Evolutionary conservation across 2,329 filamentous ascomycete genomes (phyloP).

Genomic region (Colletotrichum sp.): DNA sequence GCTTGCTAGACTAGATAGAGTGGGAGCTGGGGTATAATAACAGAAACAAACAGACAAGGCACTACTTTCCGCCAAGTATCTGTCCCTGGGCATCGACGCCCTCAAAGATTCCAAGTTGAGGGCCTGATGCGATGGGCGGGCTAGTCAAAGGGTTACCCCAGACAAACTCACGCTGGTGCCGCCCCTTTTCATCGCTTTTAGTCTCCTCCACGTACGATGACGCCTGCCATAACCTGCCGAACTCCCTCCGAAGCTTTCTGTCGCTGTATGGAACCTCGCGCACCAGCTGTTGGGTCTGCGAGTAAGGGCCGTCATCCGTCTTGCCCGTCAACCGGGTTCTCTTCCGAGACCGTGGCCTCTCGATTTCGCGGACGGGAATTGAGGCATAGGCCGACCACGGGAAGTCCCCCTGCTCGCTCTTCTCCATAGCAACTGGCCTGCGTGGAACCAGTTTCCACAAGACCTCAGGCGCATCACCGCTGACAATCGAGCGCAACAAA

Average conservation of each 20-base stretch:
- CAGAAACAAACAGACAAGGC: background rate
- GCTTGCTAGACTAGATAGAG: slow-evolving; percentile 32
- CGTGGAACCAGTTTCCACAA: slow-evolving; percentile 44
- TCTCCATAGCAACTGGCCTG: slow-evolving; percentile 31
- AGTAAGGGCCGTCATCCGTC: slow-evolving; percentile 42
- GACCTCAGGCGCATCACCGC: slow-evolving; percentile 40
- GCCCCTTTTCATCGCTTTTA: slow-evolving; percentile 24
- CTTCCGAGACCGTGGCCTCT: slow-evolving; percentile 38
- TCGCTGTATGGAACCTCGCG: slow-evolving; percentile 28
- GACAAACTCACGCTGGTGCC: slow-evolving; percentile 37
- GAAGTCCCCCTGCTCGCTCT: slow-evolving; percentile 29
- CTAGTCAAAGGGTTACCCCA: slow-evolving; percentile 48
- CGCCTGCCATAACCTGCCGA: slow-evolving; percentile 49
- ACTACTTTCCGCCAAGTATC: background rate
- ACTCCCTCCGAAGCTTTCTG: slow-evolving; percentile 53
- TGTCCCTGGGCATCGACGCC: slow-evolving; percentile 41
- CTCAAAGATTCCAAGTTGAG: slow-evolving; percentile 53
- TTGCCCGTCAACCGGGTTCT: slow-evolving; percentile 41
- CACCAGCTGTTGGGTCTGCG: slow-evolving; percentile 28
- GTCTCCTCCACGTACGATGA: slow-evolving; percentile 45
- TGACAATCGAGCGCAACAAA: slow-evolving; percentile 50
- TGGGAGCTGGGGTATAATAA: slow-evolving; percentile 24
- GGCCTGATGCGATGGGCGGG: slow-evolving; percentile 33
- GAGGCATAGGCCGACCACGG: slow-evolving; percentile 49
- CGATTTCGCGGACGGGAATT: slow-evolving; percentile 41